Conservation (phyloP, 441 rosid species). For the Populus trichocarpa region DNA sequence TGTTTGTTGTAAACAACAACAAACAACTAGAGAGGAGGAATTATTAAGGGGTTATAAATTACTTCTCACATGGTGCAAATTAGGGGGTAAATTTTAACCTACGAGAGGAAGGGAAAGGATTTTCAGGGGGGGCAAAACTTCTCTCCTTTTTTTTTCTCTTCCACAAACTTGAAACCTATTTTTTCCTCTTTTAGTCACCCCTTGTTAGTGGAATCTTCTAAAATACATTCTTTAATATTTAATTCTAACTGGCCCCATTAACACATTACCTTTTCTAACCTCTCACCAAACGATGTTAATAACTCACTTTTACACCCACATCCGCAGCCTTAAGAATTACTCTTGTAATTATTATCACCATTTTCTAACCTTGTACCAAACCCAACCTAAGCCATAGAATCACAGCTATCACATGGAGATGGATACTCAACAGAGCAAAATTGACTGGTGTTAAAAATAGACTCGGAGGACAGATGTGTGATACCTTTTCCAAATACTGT, state of each 20-base stretch:
- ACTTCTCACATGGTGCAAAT: background rate
- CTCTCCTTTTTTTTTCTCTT: background rate
- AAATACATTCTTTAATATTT: background rate
- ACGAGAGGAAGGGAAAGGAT: background rate
- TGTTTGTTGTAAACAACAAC: background rate
- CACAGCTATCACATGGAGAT: background rate
- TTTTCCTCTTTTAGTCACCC: background rate
- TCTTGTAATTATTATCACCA: background rate
- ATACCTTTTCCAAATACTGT: conserved; percentile 81
- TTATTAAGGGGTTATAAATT: background rate
- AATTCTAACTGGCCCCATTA: background rate
- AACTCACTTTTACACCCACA: background rate
- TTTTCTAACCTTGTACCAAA: background rate
- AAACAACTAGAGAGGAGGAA: background rate
- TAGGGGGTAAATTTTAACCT: background rate
- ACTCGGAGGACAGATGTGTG: background rate
- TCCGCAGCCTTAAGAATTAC: background rate
- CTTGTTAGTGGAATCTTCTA: background rate
- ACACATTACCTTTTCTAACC: background rate
- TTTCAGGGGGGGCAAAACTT: background rate
- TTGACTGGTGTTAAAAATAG: background rate
- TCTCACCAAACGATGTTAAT: background rate
- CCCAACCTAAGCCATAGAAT: background rate
- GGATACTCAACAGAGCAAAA: background rate
- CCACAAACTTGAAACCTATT: background rate